Evolutionary conservation across 192 early-diverging fungal species (phyloP), one percentile per base, ranked within the genome.

Genomic region (Thoreauomyces humboldtii): DNA sequence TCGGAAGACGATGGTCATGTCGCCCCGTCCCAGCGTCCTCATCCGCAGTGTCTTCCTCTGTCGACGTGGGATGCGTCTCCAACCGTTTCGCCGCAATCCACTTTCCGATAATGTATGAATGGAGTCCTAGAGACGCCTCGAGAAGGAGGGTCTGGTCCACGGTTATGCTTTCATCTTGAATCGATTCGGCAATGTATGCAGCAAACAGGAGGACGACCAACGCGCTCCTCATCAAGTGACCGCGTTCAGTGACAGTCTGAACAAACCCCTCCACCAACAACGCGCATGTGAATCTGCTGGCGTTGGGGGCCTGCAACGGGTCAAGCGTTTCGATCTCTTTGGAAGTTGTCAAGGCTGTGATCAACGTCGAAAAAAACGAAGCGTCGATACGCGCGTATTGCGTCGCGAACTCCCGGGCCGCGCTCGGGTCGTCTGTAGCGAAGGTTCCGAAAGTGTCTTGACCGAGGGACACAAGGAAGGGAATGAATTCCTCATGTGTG

Each of bases 271-370:
- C 6, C 7, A 45, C 69, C 12, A 71, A 22, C 0, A 63, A 15
- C 12, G 28, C 24, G 48, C 63, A 57, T 24, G 59, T 62, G 42
- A 63, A 70, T 0, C 7, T 46, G 33, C 58, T 70, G 44, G 67
- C 24, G 41, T 61, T 70, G 6, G 50, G 42, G 15, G 11, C n/a
- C 34, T 54, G 52, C 12, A 29, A 61, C n/a, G 21, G 27, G 2
- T 15, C 25, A 24, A 6, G 17, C 50, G 25, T 2, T 27, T 2
- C 50, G 7, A 28, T 2, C 6, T 52, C 50, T 4, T 4, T 24
- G 50, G 27, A 15, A 27, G 27, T 52, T 27, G 50, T 52, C 4
- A 52, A 29, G 17, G 32, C 50, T 17, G 21, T 28, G 3, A 52
- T 29, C 25, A 52, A 27, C 17, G 7, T 52, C 32, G 21, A 4